phyloP scores from a whole-genome alignment of 2,329 filamentous ascomycete species.

The Colletotrichum brevisporum region DNA sequence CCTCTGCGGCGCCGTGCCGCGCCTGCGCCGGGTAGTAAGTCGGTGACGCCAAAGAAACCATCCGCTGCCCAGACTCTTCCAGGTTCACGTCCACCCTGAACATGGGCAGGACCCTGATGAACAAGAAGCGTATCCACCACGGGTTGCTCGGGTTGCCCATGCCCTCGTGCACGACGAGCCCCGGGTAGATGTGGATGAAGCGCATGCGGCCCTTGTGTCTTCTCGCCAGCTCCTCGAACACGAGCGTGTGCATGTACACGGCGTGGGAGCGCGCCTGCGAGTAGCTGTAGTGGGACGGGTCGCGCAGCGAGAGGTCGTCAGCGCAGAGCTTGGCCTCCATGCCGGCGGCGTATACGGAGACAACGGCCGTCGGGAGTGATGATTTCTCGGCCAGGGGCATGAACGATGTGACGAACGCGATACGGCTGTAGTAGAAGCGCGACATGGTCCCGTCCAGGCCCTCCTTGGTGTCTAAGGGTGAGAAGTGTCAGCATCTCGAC shows the following conservation, averaged over 20 bases:
- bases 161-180: background rate
- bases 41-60: background rate
- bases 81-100: background rate
- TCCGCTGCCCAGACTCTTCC: background rate
- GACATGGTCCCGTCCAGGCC: constrained; percentile 2
- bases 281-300: background rate
- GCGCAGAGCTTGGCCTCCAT: background rate
- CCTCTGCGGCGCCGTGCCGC: background rate
- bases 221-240: background rate
- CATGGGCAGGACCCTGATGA: background rate
- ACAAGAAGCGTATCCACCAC: background rate
- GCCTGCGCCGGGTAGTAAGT: background rate
- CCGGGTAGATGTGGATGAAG: background rate
- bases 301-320: constrained; percentile 3
- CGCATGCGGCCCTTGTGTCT: background rate
- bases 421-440: background rate
- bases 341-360: background rate
- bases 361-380: background rate
- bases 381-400: background rate
- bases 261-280: background rate
- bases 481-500: background rate
- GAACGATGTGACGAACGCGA: background rate
- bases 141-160: background rate
- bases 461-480: background rate
- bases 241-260: constrained; percentile 2